phyloP scores from a whole-genome alignment of 164 flowering plant species.

The Akebia trifoliata region DNA sequence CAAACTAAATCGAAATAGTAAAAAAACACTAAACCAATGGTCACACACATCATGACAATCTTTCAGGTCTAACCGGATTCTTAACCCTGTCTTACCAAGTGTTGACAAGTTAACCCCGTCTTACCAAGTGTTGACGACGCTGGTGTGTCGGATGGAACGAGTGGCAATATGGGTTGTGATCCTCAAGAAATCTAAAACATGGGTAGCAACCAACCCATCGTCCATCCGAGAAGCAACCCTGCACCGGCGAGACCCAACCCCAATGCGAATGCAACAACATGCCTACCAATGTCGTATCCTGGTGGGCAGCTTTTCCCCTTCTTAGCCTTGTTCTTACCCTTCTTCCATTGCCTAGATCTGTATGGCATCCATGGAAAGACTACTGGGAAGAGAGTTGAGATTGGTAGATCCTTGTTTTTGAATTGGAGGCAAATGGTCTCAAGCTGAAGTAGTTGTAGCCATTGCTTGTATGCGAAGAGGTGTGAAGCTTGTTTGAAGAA shows the following conservation, averaged over 20 bases:
- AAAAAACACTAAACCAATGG: neutral
- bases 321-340: slow-evolving; percentile 21
- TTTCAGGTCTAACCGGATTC: neutral
- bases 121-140: neutral
- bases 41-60: neutral
- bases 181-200: slow-evolving; percentile 20
- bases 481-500: slow-evolving; percentile 83
- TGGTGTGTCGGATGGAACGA: too few species aligned
- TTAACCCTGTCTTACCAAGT: neutral
- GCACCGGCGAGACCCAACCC: slow-evolving; percentile 71
- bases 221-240: slow-evolving; percentile 73
- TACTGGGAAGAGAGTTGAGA: slow-evolving; percentile 26
- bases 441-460: slow-evolving; percentile 59
- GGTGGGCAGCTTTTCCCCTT: slow-evolving; percentile 21
- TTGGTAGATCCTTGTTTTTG: slow-evolving; percentile 30
- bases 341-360: slow-evolving; percentile 25
- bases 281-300: slow-evolving; percentile 21
- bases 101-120: neutral
- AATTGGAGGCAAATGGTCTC: slow-evolving; percentile 48
- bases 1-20: slow-evolving; percentile 5
- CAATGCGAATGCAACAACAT: slow-evolving; percentile 42
- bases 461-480: slow-evolving; percentile 85
- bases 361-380: slow-evolving; percentile 37
- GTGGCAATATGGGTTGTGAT: too few species aligned
- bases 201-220: slow-evolving; percentile 64